These are phyloP conservation scores for Dryadomyces quercus-mongolicae DNA, from an alignment of 2,329 filamentous ascomycete species.

Conservation along the genomic window DNA sequence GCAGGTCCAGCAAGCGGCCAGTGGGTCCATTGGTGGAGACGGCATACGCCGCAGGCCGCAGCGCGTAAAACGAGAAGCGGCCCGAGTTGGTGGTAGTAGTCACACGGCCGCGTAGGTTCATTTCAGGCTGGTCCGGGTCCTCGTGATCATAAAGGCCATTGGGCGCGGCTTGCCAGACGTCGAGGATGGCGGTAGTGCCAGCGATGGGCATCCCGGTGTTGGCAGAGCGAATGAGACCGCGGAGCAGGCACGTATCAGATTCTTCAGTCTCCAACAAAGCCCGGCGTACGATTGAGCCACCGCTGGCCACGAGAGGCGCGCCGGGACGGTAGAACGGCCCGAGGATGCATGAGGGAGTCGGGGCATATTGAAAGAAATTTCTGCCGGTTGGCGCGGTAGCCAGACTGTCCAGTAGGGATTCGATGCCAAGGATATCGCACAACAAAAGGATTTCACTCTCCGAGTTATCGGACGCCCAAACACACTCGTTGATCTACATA, in stretches of 20 bases:
- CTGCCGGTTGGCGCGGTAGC: constrained; percentile 36
- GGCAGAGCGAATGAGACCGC: constrained; percentile 44
- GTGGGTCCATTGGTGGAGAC: constrained; percentile 24
- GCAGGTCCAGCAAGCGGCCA: constrained; percentile 19
- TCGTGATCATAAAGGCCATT: constrained; percentile 28
- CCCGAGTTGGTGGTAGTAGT: constrained; percentile 51
- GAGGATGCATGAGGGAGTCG: constrained; percentile 52
- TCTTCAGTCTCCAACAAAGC: constrained; percentile 5
- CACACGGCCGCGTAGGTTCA: constrained; percentile 64
- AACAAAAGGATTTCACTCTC: constrained; percentile 58
- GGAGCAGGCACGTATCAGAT: constrained; percentile 25
- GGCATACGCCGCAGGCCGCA: constrained; percentile 47
- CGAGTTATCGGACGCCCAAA: constrained; percentile 47
- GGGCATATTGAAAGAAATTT: constrained; percentile 28
- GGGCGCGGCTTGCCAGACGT: constrained; percentile 53
- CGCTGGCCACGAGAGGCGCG: constrained; percentile 45
- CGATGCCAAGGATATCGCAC: constrained; percentile 57
- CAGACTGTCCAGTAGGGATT: constrained; percentile 52
- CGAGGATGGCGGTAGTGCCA: constrained; percentile 39
- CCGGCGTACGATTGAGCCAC: constrained; percentile 37
- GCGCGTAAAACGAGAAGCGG: constrained; percentile 47
- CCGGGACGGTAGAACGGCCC: constrained; percentile 59
- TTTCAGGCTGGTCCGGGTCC: constrained; percentile 47
- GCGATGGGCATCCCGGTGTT: constrained; percentile 38
- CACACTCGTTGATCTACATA: constrained; percentile 48